Conservation (phyloP, 2,329 filamentous ascomycete genomes). For the Leptoxyphium fumago region DNA sequence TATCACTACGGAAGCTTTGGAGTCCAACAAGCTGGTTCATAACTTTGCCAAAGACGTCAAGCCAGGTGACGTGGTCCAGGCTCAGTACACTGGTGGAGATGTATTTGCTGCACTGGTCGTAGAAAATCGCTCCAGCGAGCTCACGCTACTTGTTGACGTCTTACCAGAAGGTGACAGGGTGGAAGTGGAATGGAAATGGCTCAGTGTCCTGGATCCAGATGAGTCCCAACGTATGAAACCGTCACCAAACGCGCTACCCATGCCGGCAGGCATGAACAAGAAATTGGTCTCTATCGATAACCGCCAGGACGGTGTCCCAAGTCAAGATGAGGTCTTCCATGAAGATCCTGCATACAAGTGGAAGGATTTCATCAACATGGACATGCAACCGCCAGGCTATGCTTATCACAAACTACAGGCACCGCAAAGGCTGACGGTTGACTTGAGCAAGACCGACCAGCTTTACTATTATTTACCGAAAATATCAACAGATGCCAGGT, state of each 20-base stretch:
- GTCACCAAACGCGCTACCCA: constrained; percentile 54
- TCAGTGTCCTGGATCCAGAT: constrained; percentile 55
- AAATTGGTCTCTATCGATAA: constrained; percentile 31
- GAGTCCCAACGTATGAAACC: constrained; percentile 62
- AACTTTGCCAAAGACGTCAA: constrained; percentile 54
- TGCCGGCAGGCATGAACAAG: constrained; percentile 43
- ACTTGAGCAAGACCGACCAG: constrained; percentile 57
- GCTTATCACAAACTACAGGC: constrained; percentile 9
- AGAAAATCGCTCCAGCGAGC: constrained; percentile 65
- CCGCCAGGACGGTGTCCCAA: constrained; percentile 34
- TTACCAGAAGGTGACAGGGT: constrained; percentile 66
- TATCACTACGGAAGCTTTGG: constrained; percentile 41
- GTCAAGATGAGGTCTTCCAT: constrained; percentile 32
- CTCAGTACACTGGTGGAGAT: constrained; percentile 70
- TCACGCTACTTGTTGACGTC: constrained; percentile 64
- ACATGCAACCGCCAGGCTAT: constrained; percentile 25
- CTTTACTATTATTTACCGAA: constrained; percentile 82
- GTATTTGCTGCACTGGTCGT: constrained; percentile 83
- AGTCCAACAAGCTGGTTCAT: constrained; percentile 53
- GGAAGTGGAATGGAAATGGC: constrained; percentile 75
- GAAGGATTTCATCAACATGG: constrained; percentile 55
- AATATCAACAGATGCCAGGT: constrained; percentile 75
- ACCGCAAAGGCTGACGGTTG: constrained; percentile 49
- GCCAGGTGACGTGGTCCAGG: constrained; percentile 65
- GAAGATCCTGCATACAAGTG: constrained; percentile 32